Evolutionary conservation across 169 alveolate species (phyloP).

Genomic region (Babesia ovis): DNA sequence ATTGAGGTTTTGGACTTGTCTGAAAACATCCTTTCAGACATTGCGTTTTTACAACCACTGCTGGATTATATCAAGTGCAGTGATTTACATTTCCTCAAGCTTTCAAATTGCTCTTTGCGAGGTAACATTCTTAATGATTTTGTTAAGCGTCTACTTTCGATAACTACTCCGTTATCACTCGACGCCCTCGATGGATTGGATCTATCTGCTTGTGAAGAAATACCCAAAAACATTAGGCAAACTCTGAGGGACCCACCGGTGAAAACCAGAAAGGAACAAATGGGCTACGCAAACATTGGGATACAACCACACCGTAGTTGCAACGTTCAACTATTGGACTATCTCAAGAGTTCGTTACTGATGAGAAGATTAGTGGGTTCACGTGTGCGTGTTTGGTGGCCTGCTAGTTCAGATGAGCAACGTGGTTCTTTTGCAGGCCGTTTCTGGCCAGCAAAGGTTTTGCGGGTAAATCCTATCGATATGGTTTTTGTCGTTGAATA

Average conservation of each 20-base stretch:
- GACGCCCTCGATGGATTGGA: conserved; percentile 50
- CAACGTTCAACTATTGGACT: conserved; percentile 41
- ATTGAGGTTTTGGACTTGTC: conserved; percentile 53
- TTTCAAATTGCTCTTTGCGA: conserved; percentile 25
- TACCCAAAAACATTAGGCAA: conserved; percentile 35
- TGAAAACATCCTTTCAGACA: conserved; percentile 39
- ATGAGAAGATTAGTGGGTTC: conserved; percentile 47
- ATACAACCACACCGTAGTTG: conserved; percentile 9
- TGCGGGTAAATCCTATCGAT: conserved; percentile 68
- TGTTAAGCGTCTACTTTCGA: conserved; percentile 3
- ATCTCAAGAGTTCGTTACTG: conserved; percentile 33
- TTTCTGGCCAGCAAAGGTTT: conserved; percentile 72
- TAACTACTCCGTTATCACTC: conserved; percentile 35
- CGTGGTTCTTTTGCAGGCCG: conserved; percentile 69
- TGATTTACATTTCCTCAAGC: conserved; percentile 33
- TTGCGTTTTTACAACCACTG: conserved; percentile 17
- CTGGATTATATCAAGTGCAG: conserved; percentile 18
- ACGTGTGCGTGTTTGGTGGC: conserved; percentile 69
- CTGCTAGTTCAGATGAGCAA: conserved; percentile 54
- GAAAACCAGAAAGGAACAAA: conserved; percentile 38
- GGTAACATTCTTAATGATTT: conserved; percentile 10
- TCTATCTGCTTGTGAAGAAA: conserved; percentile 30
- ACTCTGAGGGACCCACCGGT: conserved; percentile 33
- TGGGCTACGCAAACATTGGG: conserved; percentile 31
- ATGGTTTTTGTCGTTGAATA: conserved; percentile 63